Conservation (phyloP, 2,329 filamentous ascomycete species). For the Pseudogymnoascus sp. region DNA sequence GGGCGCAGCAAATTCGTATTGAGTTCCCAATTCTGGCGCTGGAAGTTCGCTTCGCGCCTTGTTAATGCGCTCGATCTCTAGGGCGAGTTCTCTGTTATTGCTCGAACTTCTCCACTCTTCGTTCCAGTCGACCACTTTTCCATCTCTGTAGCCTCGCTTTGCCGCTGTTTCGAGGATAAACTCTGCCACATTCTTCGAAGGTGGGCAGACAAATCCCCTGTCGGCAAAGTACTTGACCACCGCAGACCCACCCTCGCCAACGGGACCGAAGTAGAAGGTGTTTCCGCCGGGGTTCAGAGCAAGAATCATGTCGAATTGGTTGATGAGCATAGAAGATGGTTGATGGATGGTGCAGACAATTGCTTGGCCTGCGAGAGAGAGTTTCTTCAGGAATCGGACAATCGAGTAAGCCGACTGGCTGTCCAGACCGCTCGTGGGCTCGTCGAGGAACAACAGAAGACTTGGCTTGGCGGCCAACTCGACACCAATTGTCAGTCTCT, state of each 20-base stretch:
- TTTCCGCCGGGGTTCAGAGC: conserved; percentile 57
- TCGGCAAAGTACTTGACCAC: conserved; percentile 56
- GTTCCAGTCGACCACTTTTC: conserved; percentile 53
- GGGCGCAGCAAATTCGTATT: conserved; percentile 64
- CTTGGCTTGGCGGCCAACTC: conserved; percentile 49
- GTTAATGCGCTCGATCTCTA: conserved; percentile 57
- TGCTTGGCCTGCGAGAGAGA: conserved; percentile 46
- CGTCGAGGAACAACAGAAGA: conserved; percentile 53
- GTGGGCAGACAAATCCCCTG: conserved; percentile 45
- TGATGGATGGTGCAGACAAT: conserved; percentile 49
- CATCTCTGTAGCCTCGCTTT: conserved; percentile 27
- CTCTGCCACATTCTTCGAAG: conserved; percentile 44
- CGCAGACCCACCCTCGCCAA: conserved; percentile 49
- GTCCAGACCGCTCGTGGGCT: conserved; percentile 55
- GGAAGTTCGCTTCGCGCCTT: conserved; percentile 42
- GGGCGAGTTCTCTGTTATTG: conserved; percentile 45
- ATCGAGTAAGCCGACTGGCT: conserved; percentile 57
- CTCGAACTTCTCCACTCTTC: conserved; percentile 60
- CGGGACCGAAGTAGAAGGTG: conserved; percentile 62
- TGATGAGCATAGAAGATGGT: conserved; percentile 44
- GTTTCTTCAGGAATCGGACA: conserved; percentile 51
- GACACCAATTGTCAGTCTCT: conserved; percentile 53
- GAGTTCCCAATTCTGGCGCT: conserved; percentile 37
- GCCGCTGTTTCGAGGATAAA: conserved; percentile 23
- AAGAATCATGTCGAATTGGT: conserved; percentile 51